These are phyloP conservation scores for Cryphonectria parasitica DNA, from an alignment of 2,329 filamentous ascomycete genomes.

Conservation along the genomic window DNA sequence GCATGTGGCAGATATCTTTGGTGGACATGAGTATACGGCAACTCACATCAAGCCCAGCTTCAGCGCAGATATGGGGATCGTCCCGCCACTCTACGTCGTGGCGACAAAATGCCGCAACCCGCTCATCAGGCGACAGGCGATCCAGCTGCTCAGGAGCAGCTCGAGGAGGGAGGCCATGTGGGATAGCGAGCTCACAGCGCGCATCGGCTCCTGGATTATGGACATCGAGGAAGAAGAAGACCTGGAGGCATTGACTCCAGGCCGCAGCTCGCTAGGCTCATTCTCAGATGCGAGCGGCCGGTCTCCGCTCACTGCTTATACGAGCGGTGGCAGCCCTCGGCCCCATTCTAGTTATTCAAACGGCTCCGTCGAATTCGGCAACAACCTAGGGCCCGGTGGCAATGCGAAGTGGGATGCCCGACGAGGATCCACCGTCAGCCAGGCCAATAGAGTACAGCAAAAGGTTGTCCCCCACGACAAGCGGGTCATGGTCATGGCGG, in stretches of 20 bases:
- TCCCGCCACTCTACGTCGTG: conserved; percentile 68
- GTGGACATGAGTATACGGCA: conserved; percentile 48
- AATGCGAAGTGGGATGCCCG: conserved; percentile 47
- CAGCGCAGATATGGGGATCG: conserved; percentile 65
- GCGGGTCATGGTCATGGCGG: conserved; percentile 59
- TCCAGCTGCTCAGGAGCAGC: conserved; percentile 62
- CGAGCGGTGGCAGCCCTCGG: conserved; percentile 33
- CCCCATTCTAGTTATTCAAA: conserved; percentile 30
- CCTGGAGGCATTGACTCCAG: conserved; percentile 35
- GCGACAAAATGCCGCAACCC: conserved; percentile 68
- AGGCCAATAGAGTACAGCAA: conserved; percentile 33
- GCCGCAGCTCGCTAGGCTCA: conserved; percentile 31
- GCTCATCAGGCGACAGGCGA: conserved; percentile 60
- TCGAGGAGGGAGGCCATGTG: conserved; percentile 70
- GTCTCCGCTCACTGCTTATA: conserved; percentile 29
- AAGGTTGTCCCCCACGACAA: conserved; percentile 54
- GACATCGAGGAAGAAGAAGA: conserved; percentile 56
- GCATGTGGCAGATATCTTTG: conserved; percentile 43
- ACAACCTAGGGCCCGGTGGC: conserved; percentile 47
- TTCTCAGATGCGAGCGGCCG: conserved; percentile 22
- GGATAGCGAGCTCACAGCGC: conserved; percentile 64
- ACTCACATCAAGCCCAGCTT: conserved; percentile 64
- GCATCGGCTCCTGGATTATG: conserved; percentile 60
- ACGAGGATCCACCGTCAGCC: conserved; percentile 34
- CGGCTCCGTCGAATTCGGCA: conserved; percentile 41